Evolutionary conservation across 1,284 basidiomycete genomes (phyloP).

Genomic region (Neotropicomus parvogracilis): DNA sequence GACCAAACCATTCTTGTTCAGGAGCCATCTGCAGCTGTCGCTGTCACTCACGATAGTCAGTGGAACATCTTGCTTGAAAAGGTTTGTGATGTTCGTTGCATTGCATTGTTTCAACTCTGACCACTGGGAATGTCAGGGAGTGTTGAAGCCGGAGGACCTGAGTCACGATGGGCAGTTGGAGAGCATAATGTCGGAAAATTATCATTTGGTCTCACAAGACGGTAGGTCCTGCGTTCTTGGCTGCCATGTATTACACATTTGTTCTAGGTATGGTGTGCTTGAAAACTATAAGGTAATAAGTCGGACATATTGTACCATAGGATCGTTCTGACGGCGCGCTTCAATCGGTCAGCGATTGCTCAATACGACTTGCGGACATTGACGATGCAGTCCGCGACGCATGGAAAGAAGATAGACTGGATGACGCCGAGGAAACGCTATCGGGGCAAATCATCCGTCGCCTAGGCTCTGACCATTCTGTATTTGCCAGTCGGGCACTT

Average conservation of each 20-base stretch:
- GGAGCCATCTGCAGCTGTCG: neutral
- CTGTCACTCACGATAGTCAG: constrained; percentile 1
- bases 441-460: too few species aligned
- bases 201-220: neutral
- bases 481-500: too few species aligned
- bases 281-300: too few species aligned
- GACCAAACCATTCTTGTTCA: neutral
- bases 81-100: neutral
- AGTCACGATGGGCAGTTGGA: neutral
- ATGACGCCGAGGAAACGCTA: too few species aligned
- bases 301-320: too few species aligned
- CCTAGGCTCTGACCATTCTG: too few species aligned
- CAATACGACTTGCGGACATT: too few species aligned
- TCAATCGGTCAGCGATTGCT: too few species aligned
- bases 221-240: neutral
- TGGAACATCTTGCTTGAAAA: neutral
- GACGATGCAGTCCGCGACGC: too few species aligned
- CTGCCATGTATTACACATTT: neutral
- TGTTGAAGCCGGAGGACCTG: neutral
- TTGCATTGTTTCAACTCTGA: neutral
- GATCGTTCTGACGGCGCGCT: too few species aligned
- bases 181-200: neutral
- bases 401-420: too few species aligned
- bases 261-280: too few species aligned
- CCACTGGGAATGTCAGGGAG: neutral